phyloP scores from a whole-genome alignment of 345 rosid genomes.

The Arabis alpina region DNA sequence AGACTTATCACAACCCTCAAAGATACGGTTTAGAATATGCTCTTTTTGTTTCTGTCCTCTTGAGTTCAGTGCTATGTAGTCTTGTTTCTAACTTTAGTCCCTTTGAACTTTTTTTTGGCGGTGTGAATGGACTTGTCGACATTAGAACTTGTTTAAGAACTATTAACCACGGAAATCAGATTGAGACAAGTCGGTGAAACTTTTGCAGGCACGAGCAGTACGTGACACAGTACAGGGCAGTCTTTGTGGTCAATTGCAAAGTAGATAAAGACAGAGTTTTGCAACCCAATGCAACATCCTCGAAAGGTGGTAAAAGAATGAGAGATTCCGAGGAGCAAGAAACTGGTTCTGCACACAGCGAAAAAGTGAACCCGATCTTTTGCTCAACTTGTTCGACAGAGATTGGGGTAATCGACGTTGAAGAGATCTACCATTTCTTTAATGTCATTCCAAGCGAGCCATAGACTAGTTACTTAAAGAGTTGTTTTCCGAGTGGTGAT shows the following conservation, averaged over 20 bases:
- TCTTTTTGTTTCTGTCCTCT: background rate
- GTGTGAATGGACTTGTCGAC: conserved; percentile 1
- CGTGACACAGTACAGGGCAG: conserved; percentile 78
- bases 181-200: background rate
- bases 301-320: conserved; percentile 48
- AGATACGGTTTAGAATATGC: background rate
- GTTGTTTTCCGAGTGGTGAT: background rate
- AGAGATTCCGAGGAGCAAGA: conserved; percentile 47
- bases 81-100: background rate
- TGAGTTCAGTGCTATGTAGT: background rate
- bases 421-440: conserved; percentile 81
- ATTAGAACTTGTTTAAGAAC: background rate
- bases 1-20: background rate
- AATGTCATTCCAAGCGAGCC: conserved; percentile 81
- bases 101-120: background rate
- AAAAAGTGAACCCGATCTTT: conserved; percentile 49
- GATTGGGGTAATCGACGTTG: conserved; percentile 69
- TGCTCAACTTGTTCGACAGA: conserved; percentile 70
- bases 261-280: conserved; percentile 41
- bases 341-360: conserved; percentile 27
- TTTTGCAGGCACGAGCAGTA: conserved; percentile 70
- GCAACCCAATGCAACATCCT: conserved; percentile 35
- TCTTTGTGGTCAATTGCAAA: conserved; percentile 70
- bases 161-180: background rate
- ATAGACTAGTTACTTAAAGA: conserved; percentile 19